Evolutionary conservation across 106 monocot genomes (phyloP), one percentile per base, ranked within the genome.

Genomic region (Apostasia ramifera): DNA sequence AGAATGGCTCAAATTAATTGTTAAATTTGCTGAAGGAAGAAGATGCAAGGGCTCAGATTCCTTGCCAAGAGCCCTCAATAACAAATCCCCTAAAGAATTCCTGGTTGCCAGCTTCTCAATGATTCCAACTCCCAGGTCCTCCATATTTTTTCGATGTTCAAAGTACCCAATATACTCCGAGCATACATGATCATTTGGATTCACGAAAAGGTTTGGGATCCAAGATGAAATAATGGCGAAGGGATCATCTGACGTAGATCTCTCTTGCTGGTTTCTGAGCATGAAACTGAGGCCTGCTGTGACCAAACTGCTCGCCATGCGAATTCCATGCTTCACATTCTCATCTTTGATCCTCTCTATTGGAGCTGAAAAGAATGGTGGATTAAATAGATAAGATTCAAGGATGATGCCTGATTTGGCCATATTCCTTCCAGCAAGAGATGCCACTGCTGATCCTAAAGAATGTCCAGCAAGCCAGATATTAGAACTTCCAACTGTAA

Each of bases 381-480:
- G 98, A 43, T 98, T 98, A 70, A 93, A 98, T 40, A 98, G 83
- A 82, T 83, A 93, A 1, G 90, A 59, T 55, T 87, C 81, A 37
- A 98, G 73, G 56, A 85, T 48, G 7, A 83, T 75, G 43, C 85
- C 83, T 8, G 8, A 71, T 59, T 82, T 84, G 0, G 87, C 92
- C 89, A 93, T 90, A 78, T 82, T 90, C 59, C 78, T 89, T 66
- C 89, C 92, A 54, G 81, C 81, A 46, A 98, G 80, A 44, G 77
- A 85, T 44, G 87, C 92, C 73, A 93, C 66, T 4, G 87, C 83
- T 10, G 98, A 78, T 2, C 98, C 98, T 8, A 98, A 63, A 56
- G 92, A 98, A 71, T 98, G 98, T 37, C 98, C 92, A 50, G 87
- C 76, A 67, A 98, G 59, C 98, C 98, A 98, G 51, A 98, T 61